These are phyloP conservation scores for Hypoxylon rickii DNA, from an alignment of 495 filamentous ascomycete genomes.

Conservation along the genomic window DNA sequence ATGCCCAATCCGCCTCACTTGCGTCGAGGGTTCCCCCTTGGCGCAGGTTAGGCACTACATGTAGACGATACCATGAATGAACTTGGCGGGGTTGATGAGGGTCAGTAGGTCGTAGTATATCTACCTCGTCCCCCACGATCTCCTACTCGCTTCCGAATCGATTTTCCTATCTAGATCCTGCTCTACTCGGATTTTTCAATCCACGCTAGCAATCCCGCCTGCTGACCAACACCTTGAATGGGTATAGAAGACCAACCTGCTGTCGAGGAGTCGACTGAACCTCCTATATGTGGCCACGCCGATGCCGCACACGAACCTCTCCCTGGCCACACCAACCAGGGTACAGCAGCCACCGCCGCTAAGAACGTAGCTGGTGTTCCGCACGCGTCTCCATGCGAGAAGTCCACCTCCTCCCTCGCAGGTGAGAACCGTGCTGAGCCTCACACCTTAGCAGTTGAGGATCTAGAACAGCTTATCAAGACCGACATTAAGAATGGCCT, in stretches of 20 bases:
- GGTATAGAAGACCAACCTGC: conserved; percentile 51
- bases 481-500: conserved; percentile 46
- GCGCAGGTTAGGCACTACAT: conserved; percentile 17
- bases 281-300: conserved; percentile 54
- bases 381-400: neutral
- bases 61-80: conserved; percentile 21
- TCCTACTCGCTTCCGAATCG: conserved; percentile 1
- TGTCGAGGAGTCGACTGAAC: conserved; percentile 56
- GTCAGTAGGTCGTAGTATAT: conserved; percentile 26
- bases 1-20: conserved; percentile 28
- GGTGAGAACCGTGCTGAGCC: conserved; percentile 22
- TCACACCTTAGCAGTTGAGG: conserved; percentile 29
- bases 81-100: conserved; percentile 21
- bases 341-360: conserved; percentile 4
- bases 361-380: conserved; percentile 1
- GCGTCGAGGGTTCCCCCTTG: conserved; percentile 26
- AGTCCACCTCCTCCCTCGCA: conserved; percentile 3
- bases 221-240: conserved; percentile 46
- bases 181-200: conserved; percentile 10
- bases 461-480: conserved; percentile 30
- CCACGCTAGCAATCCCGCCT: conserved; percentile 6
- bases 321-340: conserved; percentile 22
- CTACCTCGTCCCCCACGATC: conserved; percentile 27
- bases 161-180: conserved; percentile 7
- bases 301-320: conserved; percentile 34